Conservation (phyloP, 2,329 filamentous ascomycete genomes). For the Celoporthe dispersa region DNA sequence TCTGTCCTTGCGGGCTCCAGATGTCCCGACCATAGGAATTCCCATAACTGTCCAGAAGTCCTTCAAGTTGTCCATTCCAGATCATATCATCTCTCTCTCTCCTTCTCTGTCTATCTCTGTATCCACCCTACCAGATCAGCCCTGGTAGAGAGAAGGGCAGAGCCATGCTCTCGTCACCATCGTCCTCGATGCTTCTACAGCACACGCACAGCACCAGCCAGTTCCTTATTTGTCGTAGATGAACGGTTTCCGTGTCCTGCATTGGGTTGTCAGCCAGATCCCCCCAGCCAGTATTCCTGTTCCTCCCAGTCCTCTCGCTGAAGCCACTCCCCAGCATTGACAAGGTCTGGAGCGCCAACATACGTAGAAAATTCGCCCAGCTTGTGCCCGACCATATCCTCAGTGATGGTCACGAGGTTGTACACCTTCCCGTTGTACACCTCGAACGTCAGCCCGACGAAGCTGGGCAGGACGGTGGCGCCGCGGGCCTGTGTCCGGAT, state of each 20-base stretch:
- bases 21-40: background rate
- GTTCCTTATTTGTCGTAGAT: constrained; percentile 50
- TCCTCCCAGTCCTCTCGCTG: background rate
- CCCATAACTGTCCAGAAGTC: background rate
- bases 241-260: constrained; percentile 62
- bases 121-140: background rate
- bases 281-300: background rate
- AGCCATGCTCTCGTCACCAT: background rate
- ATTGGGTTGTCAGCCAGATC: background rate
- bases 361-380: constrained; percentile 90
- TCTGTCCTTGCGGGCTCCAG: background rate
- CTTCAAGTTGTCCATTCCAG: background rate
- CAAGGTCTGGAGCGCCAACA: constrained; percentile 42
- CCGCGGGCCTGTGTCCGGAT: constrained; percentile 87
- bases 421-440: constrained; percentile 92
- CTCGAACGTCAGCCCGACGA: constrained; percentile 87
- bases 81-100: background rate
- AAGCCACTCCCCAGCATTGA: background rate
- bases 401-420: constrained; percentile 80
- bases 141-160: background rate
- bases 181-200: background rate
- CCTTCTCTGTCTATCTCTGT: too few relatives aligned
- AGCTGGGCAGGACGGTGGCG: constrained; percentile 89
- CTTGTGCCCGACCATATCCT: constrained; percentile 97
- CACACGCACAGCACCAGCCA: background rate